These are phyloP conservation scores for Neopestalotiopsis sp. DNA, from an alignment of 2,329 filamentous ascomycete species.

Conservation along the genomic window DNA sequence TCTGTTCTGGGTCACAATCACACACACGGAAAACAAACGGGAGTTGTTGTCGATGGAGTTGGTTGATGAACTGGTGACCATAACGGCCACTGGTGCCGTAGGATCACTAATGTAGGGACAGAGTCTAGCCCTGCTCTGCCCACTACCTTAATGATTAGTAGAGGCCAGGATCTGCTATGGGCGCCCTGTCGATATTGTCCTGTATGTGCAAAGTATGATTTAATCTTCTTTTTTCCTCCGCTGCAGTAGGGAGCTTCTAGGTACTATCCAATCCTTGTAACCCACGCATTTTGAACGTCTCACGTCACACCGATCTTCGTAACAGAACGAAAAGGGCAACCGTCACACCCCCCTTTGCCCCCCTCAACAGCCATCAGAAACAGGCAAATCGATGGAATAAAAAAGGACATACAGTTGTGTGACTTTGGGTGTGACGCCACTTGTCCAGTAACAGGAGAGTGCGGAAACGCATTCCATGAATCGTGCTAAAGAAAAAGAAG, in stretches of 20 bases:
- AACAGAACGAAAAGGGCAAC: not conserved
- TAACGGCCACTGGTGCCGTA: not conserved
- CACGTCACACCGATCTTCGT: constrained; percentile 13
- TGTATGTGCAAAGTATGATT: not conserved
- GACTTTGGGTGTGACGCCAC: not conserved
- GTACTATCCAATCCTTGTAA: not conserved
- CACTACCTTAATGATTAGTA: not conserved
- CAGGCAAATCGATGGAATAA: not conserved
- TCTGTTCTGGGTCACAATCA: too few relatives aligned
- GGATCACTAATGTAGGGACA: not conserved
- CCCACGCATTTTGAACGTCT: not conserved
- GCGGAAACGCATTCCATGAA: not conserved
- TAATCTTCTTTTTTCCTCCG: not conserved
- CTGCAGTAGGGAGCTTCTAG: not conserved
- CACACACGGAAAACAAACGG: not conserved
- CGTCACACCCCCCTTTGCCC: not conserved
- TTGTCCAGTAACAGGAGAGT: not conserved
- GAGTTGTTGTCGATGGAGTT: not conserved
- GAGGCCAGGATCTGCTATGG: not conserved
- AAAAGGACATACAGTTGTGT: not conserved
- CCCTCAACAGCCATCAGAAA: not conserved
- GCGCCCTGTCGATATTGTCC: not conserved
- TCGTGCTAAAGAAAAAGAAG: not conserved
- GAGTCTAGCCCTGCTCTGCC: not conserved
- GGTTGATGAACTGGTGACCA: not conserved